Evolutionary conservation across 2,329 filamentous ascomycete species (phyloP).

Genomic region (Pseudogymnoascus sp.): DNA sequence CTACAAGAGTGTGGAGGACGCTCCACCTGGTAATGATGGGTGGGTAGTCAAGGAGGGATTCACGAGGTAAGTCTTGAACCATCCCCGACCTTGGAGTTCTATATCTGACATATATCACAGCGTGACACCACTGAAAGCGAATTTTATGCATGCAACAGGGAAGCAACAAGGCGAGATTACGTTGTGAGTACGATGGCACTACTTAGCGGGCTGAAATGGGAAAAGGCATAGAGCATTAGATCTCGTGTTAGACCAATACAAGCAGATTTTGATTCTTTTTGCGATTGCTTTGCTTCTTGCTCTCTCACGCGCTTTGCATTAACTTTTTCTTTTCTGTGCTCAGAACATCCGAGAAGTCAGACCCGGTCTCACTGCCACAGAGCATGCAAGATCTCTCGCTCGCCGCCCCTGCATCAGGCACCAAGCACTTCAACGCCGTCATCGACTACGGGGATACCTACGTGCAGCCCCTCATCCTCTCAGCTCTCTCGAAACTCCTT

Average conservation of each 20-base stretch:
- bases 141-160: constrained; percentile 72
- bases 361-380: constrained; percentile 11
- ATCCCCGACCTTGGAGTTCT: neutral
- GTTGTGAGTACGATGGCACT: constrained; percentile 58
- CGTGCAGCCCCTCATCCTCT: constrained; percentile 75
- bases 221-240: constrained; percentile 20
- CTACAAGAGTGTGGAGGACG: constrained; percentile 74
- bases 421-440: constrained; percentile 52
- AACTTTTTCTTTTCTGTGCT: neutral
- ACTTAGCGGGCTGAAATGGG: constrained; percentile 10
- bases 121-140: constrained; percentile 83
- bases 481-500: constrained; percentile 58
- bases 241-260: constrained; percentile 27
- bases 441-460: constrained; percentile 83
- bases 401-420: constrained; percentile 23
- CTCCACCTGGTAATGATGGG: constrained; percentile 76
- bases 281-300: neutral
- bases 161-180: constrained; percentile 65
- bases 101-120: constrained; percentile 38
- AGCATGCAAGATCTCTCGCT: constrained; percentile 17
- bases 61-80: constrained; percentile 56
- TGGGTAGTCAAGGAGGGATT: constrained; percentile 84
- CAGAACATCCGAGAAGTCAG: neutral
- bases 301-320: neutral
- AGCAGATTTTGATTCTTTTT: neutral